Evolutionary conservation across 208 protist species (phyloP).

Genomic region (Trypanosoma lewisi): DNA sequence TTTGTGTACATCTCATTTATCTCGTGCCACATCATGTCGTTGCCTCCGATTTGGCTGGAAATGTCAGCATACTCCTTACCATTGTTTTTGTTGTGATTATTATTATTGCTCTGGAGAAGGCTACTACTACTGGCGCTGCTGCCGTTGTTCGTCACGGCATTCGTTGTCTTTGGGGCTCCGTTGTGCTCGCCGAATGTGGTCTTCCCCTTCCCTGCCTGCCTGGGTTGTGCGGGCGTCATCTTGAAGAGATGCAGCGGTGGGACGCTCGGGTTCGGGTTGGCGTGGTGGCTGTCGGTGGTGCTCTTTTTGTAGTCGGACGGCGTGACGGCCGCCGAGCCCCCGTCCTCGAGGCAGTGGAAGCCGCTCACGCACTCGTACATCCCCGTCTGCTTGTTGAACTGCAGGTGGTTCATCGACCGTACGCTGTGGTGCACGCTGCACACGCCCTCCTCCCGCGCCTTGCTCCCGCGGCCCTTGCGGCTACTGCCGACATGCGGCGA

Average conservation of each 20-base stretch:
- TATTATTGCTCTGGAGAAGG: background rate
- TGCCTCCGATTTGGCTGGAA: background rate
- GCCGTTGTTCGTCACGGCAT: background rate
- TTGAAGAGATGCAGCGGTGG: background rate
- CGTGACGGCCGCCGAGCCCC: conserved; percentile 25
- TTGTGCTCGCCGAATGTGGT: background rate
- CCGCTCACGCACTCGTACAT: conserved; percentile 83
- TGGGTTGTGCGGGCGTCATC: background rate
- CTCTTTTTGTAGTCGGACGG: conserved; percentile 6
- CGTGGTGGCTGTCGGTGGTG: background rate
- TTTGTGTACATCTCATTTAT: conserved; percentile 6
- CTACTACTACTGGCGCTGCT: conserved; percentile 1
- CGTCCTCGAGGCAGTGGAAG: conserved; percentile 87
- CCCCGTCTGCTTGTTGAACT: conserved; percentile 62
- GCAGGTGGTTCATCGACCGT: conserved; percentile 82
- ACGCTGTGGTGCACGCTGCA: conserved; percentile 81
- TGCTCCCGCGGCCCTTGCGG: conserved; percentile 40
- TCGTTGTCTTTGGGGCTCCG: background rate
- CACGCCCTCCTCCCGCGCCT: conserved; percentile 78
- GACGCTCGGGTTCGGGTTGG: background rate
- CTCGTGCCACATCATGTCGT: conserved; percentile 3
- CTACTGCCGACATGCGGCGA: conserved; percentile 26
- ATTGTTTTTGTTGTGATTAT: background rate
- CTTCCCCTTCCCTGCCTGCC: background rate
- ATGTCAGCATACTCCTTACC: background rate